Conservation (phyloP, 805 yeast genomes). For the Lipomyces japonicus region DNA sequence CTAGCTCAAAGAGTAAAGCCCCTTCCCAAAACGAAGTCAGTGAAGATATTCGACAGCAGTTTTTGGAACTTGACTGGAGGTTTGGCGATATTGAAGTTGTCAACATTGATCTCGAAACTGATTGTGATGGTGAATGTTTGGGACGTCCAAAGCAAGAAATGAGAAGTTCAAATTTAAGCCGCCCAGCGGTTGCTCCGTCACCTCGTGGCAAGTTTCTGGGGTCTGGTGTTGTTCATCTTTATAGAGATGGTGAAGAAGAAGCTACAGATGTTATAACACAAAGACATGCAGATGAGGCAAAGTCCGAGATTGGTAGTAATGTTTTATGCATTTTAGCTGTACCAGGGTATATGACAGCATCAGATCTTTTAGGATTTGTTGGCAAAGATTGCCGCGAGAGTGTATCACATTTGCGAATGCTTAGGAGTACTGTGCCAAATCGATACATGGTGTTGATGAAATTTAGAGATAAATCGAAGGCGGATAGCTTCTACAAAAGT, state of each 20-base stretch:
- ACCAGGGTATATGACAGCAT: constrained; percentile 82
- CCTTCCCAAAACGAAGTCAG: background rate
- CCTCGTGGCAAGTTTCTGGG: constrained; percentile 65
- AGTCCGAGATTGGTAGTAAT: constrained; percentile 36
- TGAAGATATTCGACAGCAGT: background rate
- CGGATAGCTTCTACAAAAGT: constrained; percentile 59
- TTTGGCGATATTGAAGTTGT: constrained; percentile 22
- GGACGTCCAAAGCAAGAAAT: constrained; percentile 20
- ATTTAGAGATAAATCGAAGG: constrained; percentile 53
- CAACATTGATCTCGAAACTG: constrained; percentile 25
- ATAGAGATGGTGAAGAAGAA: constrained; percentile 48
- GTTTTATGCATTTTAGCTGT: constrained; percentile 79
- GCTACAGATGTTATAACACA: constrained; percentile 12
- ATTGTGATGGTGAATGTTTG: constrained; percentile 24
- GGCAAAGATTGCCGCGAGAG: constrained; percentile 55
- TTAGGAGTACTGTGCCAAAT: constrained; percentile 61
- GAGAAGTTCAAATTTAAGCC: background rate
- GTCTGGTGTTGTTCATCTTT: constrained; percentile 67
- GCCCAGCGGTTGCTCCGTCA: constrained; percentile 30
- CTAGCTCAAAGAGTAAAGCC: background rate
- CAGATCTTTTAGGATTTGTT: constrained; percentile 75
- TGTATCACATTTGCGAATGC: constrained; percentile 68
- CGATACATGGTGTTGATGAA: constrained; percentile 76
- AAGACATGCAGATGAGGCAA: constrained; percentile 17
- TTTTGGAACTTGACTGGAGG: constrained; percentile 24